These are phyloP conservation scores for Rhytidhysteron rufulum DNA, from an alignment of 2,329 filamentous ascomycete species.

Conservation along the genomic window DNA sequence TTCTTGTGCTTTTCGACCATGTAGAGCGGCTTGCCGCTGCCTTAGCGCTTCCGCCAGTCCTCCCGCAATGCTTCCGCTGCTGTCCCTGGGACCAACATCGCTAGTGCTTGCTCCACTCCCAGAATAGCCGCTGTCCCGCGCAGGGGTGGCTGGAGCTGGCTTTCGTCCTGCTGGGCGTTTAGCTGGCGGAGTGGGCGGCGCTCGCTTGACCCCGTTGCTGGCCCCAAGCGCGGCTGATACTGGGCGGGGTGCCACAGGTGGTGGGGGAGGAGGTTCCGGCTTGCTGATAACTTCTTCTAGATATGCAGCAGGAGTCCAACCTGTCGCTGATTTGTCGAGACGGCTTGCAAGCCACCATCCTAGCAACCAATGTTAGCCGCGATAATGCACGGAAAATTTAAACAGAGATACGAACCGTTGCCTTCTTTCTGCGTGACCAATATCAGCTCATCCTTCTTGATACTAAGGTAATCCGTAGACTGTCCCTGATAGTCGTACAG, in stretches of 20 bases:
- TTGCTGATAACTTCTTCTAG: constrained; percentile 71
- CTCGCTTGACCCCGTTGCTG: constrained; percentile 57
- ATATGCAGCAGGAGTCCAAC: constrained; percentile 92
- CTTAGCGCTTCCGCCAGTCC: constrained; percentile 49
- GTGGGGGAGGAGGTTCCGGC: constrained; percentile 49
- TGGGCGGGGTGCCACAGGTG: constrained; percentile 43
- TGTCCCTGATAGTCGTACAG: constrained; percentile 89
- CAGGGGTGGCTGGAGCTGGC: constrained; percentile 60
- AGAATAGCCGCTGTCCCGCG: constrained; percentile 61
- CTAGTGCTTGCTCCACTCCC: constrained; percentile 36
- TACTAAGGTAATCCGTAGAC: constrained; percentile 77
- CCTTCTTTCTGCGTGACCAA: constrained; percentile 91
- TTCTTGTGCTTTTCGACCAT: constrained; percentile 31
- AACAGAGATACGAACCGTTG: constrained; percentile 65
- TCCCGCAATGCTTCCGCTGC: constrained; percentile 44
- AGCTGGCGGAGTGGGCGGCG: constrained; percentile 71
- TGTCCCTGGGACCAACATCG: constrained; percentile 37
- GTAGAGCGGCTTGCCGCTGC: constrained; percentile 48
- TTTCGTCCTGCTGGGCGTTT: constrained; percentile 76
- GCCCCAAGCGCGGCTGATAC: constrained; percentile 60
- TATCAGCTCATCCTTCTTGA: constrained; percentile 75
- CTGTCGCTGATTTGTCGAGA: constrained; percentile 63
- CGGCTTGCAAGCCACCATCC: constrained; percentile 96
- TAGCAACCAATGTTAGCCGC: constrained; percentile 37
- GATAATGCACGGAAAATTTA: constrained; percentile 2